These are phyloP conservation scores for Ascomycota sp. DNA, from an alignment of 2,329 filamentous ascomycete species.

Conservation along the genomic window DNA sequence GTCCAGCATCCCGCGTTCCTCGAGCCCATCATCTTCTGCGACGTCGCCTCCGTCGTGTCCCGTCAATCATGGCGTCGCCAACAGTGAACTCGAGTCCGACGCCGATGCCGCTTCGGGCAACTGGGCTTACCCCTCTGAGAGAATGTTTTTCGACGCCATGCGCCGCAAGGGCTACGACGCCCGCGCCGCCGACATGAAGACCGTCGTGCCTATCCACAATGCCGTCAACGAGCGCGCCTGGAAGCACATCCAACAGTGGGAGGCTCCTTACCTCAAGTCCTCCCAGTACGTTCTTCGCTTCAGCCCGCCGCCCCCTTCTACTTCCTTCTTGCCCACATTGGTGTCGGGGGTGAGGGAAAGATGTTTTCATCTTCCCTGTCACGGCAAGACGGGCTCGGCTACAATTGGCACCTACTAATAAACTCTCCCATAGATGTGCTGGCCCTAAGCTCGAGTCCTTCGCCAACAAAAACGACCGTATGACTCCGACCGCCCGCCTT, in stretches of 20 bases:
- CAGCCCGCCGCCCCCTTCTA: neutral
- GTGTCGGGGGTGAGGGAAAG: too few relatives aligned
- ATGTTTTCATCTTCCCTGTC: too few relatives aligned
- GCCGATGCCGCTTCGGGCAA: conserved; percentile 53
- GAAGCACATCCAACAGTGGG: conserved; percentile 82
- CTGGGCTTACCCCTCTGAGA: conserved; percentile 93
- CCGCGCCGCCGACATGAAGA: conserved; percentile 57
- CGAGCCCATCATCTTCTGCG: conserved; percentile 1
- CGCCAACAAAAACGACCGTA: conserved; percentile 43
- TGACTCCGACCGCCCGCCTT: conserved; percentile 68
- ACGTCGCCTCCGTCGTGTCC: conserved; percentile 14
- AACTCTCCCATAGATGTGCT: conserved; percentile 23
- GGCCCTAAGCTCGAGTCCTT: conserved; percentile 75
- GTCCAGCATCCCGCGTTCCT: conserved; percentile 57
- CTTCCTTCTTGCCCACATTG: too few relatives aligned
- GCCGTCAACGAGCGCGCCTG: conserved; percentile 95
- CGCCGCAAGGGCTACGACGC: conserved; percentile 69
- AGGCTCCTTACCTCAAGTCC: conserved; percentile 40
- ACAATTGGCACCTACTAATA: neutral
- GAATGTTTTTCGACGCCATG: conserved; percentile 97
- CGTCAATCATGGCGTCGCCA: conserved; percentile 27
- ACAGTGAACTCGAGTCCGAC: conserved; percentile 61
- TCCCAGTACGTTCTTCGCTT: conserved; percentile 27
- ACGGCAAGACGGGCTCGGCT: too few relatives aligned
- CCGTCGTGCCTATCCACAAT: conserved; percentile 93